These are phyloP conservation scores for Suillus sp. DNA, from an alignment of 768 basidiomycete species.

Conservation along the genomic window DNA sequence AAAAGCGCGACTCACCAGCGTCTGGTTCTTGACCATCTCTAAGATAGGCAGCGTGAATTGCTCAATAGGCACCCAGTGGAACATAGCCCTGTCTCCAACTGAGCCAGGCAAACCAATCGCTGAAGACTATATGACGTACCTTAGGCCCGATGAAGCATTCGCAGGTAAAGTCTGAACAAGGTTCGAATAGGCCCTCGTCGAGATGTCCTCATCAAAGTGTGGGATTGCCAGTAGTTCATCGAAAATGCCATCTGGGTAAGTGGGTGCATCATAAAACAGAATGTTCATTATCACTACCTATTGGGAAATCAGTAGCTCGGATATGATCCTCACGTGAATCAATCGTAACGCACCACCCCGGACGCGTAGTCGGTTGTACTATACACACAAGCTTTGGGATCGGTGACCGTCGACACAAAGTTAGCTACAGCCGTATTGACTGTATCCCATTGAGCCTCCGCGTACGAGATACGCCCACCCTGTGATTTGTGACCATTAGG, in stretches of 20 bases:
- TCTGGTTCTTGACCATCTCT: constrained; percentile 5
- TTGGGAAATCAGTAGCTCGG: constrained; percentile 6
- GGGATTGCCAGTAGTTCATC: constrained; percentile 5
- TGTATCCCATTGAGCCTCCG: constrained; percentile 12
- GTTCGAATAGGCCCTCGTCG: constrained; percentile 6
- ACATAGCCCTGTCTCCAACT: background rate
- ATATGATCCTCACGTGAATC: background rate
- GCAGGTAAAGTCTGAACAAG: constrained; percentile 7
- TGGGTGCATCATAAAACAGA: constrained; percentile 60
- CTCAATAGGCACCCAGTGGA: background rate
- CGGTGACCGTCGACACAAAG: constrained; percentile 22
- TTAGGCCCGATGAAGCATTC: constrained; percentile 6
- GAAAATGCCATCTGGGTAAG: constrained; percentile 12
- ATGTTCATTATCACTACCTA: constrained; percentile 31
- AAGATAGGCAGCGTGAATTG: background rate
- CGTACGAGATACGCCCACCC: constrained; percentile 51
- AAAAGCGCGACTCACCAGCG: background rate
- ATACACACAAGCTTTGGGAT: constrained; percentile 39
- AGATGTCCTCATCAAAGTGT: constrained; percentile 4
- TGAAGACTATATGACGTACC: background rate
- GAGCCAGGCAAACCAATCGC: background rate
- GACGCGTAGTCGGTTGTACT: constrained; percentile 41
- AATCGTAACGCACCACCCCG: constrained; percentile 28
- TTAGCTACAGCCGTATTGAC: constrained; percentile 23
- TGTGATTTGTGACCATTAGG: constrained; percentile 21